Base-by-base conservation (phyloP, 345 rosid species). In the Ceriops zippeliana region DNA sequence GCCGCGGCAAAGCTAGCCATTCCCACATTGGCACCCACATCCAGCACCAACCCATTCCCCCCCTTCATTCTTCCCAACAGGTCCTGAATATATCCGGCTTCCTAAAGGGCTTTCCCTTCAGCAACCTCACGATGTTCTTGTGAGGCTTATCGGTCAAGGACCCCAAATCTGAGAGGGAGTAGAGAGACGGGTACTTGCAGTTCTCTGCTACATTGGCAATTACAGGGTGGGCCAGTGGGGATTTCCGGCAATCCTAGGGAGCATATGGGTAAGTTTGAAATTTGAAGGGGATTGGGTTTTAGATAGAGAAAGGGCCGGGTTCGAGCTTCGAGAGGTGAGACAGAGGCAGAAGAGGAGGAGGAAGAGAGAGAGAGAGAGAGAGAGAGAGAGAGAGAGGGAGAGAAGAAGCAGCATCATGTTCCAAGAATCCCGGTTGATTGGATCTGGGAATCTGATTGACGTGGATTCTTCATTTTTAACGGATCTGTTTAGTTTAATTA, bases 1-100 rank as follows among this genome's bases (percentile, higher is more conserved):
- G 99, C 87, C 0, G 98, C 96, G 1, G 98, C 97, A 37, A 95
- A 91, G 74, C 90, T 90, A 21, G 98, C 98, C 96, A 95, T 91
- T 2, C 99, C 99, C 8, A 95, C 96, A 79, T 95, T 95, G 42
- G 99, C 97, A 4, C 99, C 99, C 4, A 91, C 97, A 80, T 95
- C 99, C 54, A 95, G 82, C 24, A 91, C 84, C 52, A 84, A 47
- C 58, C 96, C 96, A 60, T 82, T 70, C 71, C 75, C 78, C 54
- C 82, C 83, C 22, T 75, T 82, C 77, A 77, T 66, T 49, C 56
- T 76, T 77, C 85, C 93, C 63, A 95, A 62, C 13, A 91, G 63
- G 60, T 80, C 89, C 78, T 91, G 99, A 62, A 95, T 79, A 95
- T 95, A 76, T 91, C 96, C 37, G 97, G 97, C 76, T 77, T 89